These are phyloP conservation scores for Fraxinus sp. DNA, from an alignment of 305 asterid genomes.

Conservation along the genomic window DNA sequence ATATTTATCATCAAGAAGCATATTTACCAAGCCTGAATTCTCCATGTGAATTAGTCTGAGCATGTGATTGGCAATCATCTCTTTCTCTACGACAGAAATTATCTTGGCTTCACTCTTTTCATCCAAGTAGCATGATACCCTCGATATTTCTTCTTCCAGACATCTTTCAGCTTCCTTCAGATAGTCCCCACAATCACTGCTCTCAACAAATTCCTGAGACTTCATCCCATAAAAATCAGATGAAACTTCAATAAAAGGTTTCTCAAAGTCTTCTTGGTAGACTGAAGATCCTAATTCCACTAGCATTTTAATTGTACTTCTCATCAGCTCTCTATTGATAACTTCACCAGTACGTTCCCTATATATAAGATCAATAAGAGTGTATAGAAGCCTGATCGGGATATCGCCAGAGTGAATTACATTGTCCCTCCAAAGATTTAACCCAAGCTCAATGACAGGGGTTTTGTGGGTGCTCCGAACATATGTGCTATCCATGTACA, in stretches of 20 bases:
- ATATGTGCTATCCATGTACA: background rate
- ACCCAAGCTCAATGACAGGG: background rate
- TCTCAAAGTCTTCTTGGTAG: background rate
- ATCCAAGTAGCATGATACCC: background rate
- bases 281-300: background rate
- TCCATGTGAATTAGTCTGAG: background rate
- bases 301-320: background rate
- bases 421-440: background rate
- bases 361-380: background rate
- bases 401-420: background rate
- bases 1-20: background rate
- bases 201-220: background rate
- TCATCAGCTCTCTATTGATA: background rate
- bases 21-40: background rate
- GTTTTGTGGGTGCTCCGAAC: background rate
- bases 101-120: background rate
- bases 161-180: background rate
- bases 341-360: background rate
- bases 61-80: constrained; percentile 2
- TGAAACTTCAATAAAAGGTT: background rate
- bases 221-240: background rate
- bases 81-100: background rate
- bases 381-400: background rate
- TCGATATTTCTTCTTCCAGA: background rate
- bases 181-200: background rate